Conservation (phyloP, 2,329 filamentous ascomycete species). For the Fusarium sp. region DNA sequence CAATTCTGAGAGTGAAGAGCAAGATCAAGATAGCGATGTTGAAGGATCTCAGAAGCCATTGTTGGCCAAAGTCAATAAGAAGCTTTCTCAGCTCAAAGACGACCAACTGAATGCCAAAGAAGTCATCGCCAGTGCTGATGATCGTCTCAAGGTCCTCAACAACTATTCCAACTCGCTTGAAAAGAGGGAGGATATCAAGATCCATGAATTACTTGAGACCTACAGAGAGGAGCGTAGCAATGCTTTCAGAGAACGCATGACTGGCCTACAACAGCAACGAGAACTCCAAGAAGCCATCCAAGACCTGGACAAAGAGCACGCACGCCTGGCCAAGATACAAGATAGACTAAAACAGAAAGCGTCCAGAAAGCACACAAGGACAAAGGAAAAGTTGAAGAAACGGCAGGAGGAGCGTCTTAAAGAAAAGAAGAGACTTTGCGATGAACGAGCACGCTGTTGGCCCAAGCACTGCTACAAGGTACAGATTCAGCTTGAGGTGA, state of each 20-base stretch:
- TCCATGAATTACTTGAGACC: conserved; percentile 50
- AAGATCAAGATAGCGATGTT: conserved; percentile 38
- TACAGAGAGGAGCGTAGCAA: conserved; percentile 56
- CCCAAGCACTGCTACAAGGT: conserved; percentile 59
- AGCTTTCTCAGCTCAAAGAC: conserved; percentile 45
- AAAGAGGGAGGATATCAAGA: conserved; percentile 46
- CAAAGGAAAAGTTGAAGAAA: conserved; percentile 48
- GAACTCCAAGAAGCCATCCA: conserved; percentile 47
- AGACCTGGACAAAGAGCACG: conserved; percentile 47
- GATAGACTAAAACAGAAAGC: conserved; percentile 44
- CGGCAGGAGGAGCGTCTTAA: conserved; percentile 50
- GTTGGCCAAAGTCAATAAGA: conserved; percentile 43
- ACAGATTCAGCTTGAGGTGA: conserved; percentile 60
- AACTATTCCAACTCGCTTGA: conserved; percentile 51
- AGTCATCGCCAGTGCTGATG: conserved; percentile 39
- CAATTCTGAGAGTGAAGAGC: conserved; percentile 44
- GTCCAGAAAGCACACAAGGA: conserved; percentile 48
- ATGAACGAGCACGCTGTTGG: conserved; percentile 59
- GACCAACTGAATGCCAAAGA: conserved; percentile 36
- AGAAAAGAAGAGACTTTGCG: conserved; percentile 56
- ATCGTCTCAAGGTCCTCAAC: conserved; percentile 55
- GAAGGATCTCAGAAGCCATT: conserved; percentile 29
- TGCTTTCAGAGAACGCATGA: conserved; percentile 53
- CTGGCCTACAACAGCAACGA: conserved; percentile 46
- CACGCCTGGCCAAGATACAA: conserved; percentile 43